phyloP scores from a whole-genome alignment of 140 eudicot species.

The Flaveria floridana region DNA sequence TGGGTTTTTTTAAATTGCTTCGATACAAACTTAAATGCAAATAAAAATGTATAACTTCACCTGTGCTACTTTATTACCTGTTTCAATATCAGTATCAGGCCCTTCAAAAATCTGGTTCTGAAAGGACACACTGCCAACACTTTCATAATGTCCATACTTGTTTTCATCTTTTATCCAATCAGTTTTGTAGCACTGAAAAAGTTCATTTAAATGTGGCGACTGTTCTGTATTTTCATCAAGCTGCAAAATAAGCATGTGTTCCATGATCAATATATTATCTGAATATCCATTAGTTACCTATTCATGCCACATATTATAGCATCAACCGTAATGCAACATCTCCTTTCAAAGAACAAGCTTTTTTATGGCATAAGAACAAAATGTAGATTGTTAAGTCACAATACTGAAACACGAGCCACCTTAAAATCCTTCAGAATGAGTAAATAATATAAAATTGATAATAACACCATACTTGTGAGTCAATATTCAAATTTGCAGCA shows the following conservation, averaged over 20 bases:
- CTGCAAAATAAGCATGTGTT: slow-evolving; percentile 40
- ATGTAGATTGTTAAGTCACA: slow-evolving; percentile 7
- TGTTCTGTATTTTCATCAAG: slow-evolving; percentile 96
- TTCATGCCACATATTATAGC: slow-evolving; percentile 7
- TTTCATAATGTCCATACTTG: slow-evolving; percentile 96
- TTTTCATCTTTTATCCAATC: slow-evolving; percentile 92
- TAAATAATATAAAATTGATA: not conserved
- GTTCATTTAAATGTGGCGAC: slow-evolving; percentile 97
- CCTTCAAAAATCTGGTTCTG: slow-evolving; percentile 94
- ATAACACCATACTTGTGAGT: slow-evolving; percentile 67
- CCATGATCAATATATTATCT: not conserved
- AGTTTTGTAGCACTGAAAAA: slow-evolving; percentile 85
- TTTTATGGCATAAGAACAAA: slow-evolving; percentile 12
- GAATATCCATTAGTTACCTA: slow-evolving; percentile 15
- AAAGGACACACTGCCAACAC: slow-evolving; percentile 67
- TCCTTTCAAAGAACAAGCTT: slow-evolving; percentile 8
- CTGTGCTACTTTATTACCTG: slow-evolving; percentile 47
- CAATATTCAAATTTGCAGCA: slow-evolving; percentile 65
- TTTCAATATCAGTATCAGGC: slow-evolving; percentile 95
- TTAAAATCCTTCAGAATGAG: slow-evolving; percentile 4
- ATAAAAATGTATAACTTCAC: slow-evolving; percentile 16
- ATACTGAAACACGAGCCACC: slow-evolving; percentile 17
- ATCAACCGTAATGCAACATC: slow-evolving; percentile 10
- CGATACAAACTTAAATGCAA: not conserved
- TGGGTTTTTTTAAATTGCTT: not conserved